These are phyloP conservation scores for Epichloe coenophiala DNA, from an alignment of 2,329 filamentous ascomycete species.

Conservation along the genomic window DNA sequence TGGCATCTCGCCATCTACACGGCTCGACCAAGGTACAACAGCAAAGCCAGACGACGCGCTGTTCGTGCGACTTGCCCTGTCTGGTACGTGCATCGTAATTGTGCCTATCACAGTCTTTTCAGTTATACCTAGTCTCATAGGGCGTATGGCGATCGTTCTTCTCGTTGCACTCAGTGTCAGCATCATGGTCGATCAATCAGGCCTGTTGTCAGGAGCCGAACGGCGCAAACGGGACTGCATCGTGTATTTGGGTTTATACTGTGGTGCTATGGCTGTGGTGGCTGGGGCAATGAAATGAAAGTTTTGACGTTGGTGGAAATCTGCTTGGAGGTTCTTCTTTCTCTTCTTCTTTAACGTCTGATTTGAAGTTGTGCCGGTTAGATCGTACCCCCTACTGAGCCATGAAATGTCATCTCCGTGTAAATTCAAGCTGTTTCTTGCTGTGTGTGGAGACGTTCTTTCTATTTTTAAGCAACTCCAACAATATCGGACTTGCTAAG, in stretches of 20 bases:
- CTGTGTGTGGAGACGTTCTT: no score
- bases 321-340: not conserved
- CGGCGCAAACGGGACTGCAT: slow-evolving; percentile 11
- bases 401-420: no score
- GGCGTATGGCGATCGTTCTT: slow-evolving; percentile 42
- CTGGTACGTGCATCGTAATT: slow-evolving; percentile 25
- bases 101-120: slow-evolving; percentile 45
- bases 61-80: slow-evolving; percentile 1
- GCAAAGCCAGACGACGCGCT: not conserved
- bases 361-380: no score
- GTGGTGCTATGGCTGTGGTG: slow-evolving; percentile 21
- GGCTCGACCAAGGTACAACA: not conserved
- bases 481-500: no score
- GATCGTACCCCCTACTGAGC: no score
- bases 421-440: no score
- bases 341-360: not conserved
- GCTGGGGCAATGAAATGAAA: slow-evolving; percentile 5
- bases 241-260: slow-evolving; percentile 19
- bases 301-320: not conserved
- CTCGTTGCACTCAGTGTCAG: slow-evolving; percentile 35
- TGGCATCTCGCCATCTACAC: slow-evolving; percentile 1
- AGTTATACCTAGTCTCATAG: slow-evolving; percentile 41
- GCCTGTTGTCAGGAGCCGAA: slow-evolving; percentile 8
- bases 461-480: no score
- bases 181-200: slow-evolving; percentile 16